Base-by-base conservation (phyloP, 31 red algal species). In the Porphyra umbilicalis region DNA sequence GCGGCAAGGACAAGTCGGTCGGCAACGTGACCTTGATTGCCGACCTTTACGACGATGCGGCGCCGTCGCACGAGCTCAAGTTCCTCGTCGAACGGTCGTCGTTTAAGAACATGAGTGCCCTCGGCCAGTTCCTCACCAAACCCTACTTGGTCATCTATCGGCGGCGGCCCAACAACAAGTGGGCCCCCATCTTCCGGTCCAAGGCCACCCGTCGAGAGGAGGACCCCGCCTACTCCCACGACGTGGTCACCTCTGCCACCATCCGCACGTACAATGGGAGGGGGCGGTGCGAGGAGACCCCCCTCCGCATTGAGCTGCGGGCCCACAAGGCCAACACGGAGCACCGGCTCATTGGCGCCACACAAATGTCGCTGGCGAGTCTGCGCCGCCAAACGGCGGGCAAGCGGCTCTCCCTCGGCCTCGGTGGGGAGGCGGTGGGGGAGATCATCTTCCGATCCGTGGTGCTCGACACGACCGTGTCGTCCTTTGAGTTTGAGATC, bases 341-440 rank as follows among this genome's bases (percentile, higher is more conserved):
- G 75, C 92, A 94, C 78, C 89, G 90, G 74, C 81, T 94, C 2
- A 94, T 94, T 76, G 92, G 92, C 32, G 92, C 92, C 6, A 88
- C 90, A 31, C 92, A 94, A 86, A 87, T 94, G 92, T 94, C 92
- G 35, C 84, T 94, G 9, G 92, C 84, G 39, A 90, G 87, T n/a
- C 42, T 94, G 9, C 87, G 92, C 40, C 85, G 92, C 16, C 92
- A 94, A 39, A 81, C 87, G 79, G 68, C 87, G 76, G 84, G 92
- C 35, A 94, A 94, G 87, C 89, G 89, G 44, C 89, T 94, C 5
- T 90, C 87, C 78, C 84, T 94, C 10, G 92, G 92, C 75, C 87
- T 94, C 9, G 92, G 87, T 44, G 92, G 92, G 31, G 92, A 94
- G 75, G 85, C 86, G 29, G 92, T 94, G 29, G 92, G 92, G n/a